A percentile compares a stretch with the other conserved stretches of the same genome.
Evolutionary conservation across 2,329 filamentous ascomycete species (phyloP).

Genomic region (Dryadomyces quercivorus): DNA sequence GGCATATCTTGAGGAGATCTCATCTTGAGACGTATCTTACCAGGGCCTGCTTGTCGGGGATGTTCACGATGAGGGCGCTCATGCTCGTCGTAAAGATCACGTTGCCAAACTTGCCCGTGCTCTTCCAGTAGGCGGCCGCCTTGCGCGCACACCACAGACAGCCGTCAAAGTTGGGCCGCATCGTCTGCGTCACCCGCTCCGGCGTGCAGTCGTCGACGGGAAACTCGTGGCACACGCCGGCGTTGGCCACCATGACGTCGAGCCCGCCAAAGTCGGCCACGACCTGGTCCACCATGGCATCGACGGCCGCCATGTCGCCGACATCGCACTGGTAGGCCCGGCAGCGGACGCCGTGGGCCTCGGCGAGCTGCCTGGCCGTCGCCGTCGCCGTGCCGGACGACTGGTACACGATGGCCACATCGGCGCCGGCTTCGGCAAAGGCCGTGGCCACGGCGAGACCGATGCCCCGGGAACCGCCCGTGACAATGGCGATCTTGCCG

Average conservation of each 20-base stretch:
- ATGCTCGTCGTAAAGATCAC: slow-evolving; percentile 71
- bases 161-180: slow-evolving; percentile 5
- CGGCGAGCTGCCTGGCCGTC: slow-evolving; percentile 15
- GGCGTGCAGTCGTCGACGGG: slow-evolving; percentile 53
- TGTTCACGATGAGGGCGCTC: slow-evolving; percentile 64
- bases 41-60: slow-evolving; percentile 52
- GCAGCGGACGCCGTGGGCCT: background rate
- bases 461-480: slow-evolving; percentile 69
- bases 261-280: slow-evolving; percentile 54
- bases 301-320: slow-evolving; percentile 36
- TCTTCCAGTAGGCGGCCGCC: slow-evolving; percentile 46
- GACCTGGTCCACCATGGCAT: slow-evolving; percentile 35
- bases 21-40: too few relatives aligned
- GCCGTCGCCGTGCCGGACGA: slow-evolving; percentile 15
- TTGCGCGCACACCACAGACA: slow-evolving; percentile 24
- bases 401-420: slow-evolving; percentile 4
- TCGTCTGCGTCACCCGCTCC: slow-evolving; percentile 1
- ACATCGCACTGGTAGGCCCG: slow-evolving; percentile 50
- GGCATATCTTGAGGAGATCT: too few relatives aligned
- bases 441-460: slow-evolving; percentile 71
- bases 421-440: slow-evolving; percentile 5
- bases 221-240: slow-evolving; percentile 63
- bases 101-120: slow-evolving; percentile 45
- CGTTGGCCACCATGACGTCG: slow-evolving; percentile 69
- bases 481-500: slow-evolving; percentile 75